phyloP scores from a whole-genome alignment of 495 filamentous ascomycete genomes.

The Pseudoneurospora amorphoporcata region DNA sequence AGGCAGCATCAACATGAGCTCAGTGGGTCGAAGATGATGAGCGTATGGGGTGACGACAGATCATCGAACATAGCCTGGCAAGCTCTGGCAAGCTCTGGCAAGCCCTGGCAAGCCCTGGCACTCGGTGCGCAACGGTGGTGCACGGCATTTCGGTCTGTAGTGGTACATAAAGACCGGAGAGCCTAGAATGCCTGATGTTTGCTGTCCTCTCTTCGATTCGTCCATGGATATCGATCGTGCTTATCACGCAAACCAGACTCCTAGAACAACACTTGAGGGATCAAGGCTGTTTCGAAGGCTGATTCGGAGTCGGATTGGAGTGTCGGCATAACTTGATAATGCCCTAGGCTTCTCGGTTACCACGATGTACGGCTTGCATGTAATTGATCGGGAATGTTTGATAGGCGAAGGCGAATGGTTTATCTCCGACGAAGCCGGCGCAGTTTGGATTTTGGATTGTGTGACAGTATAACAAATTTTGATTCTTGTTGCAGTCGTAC shows the following conservation, averaged over 20 bases:
- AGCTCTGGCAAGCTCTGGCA: not conserved
- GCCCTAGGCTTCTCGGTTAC: not conserved
- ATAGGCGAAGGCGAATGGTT: not conserved
- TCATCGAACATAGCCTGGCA: not conserved
- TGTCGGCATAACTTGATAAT: not conserved
- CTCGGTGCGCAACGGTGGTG: not conserved
- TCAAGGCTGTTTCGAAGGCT: not conserved
- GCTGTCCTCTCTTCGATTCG: not conserved
- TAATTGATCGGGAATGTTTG: not conserved
- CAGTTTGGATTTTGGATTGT: not conserved
- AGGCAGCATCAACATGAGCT: not conserved
- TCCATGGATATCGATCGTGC: not conserved
- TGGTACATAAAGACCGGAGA: not conserved
- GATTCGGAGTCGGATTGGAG: not conserved
- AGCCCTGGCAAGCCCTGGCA: not conserved
- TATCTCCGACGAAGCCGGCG: not conserved
- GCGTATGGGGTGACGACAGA: not conserved
- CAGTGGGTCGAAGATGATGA: not conserved
- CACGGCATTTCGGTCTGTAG: not conserved
- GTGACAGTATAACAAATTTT: not conserved
- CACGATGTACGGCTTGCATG: not conserved
- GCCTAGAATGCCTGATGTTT: not conserved
- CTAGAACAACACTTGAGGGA: not conserved
- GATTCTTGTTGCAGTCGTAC: not conserved
- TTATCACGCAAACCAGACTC: not conserved